These are phyloP conservation scores for Tetrapisispora iriomotensis DNA, from an alignment of 805 yeast species.

Conservation along the genomic window DNA sequence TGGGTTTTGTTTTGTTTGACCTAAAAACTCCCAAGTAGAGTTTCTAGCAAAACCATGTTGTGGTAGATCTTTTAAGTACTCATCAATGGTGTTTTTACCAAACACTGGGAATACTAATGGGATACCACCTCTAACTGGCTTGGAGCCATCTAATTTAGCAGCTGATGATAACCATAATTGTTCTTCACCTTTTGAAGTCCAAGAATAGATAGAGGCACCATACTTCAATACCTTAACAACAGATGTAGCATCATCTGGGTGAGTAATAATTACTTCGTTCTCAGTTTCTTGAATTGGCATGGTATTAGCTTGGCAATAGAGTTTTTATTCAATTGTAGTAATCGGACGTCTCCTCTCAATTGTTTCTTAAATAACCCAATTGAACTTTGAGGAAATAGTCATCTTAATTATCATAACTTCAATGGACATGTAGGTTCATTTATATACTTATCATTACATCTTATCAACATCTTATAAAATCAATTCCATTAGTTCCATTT, in stretches of 20 bases:
- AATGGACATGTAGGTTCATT: no score
- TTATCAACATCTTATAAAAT: no score
- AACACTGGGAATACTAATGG: slow-evolving; percentile 93
- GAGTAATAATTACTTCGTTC: slow-evolving; percentile 49
- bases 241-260: slow-evolving; percentile 42
- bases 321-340: background rate
- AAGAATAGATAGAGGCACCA: slow-evolving; percentile 84
- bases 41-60: slow-evolving; percentile 96
- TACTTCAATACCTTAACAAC: slow-evolving; percentile 61
- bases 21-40: slow-evolving; percentile 87
- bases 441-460: no score
- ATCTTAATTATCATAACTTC: background rate
- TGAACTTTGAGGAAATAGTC: background rate
- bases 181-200: slow-evolving; percentile 65
- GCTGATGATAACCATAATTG: slow-evolving; percentile 73
- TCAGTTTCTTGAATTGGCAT: slow-evolving; percentile 62
- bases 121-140: slow-evolving; percentile 95
- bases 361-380: no score
- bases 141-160: slow-evolving; percentile 82
- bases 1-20: slow-evolving; percentile 60
- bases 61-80: slow-evolving; percentile 58
- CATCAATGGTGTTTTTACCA: slow-evolving; percentile 58
- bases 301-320: background rate
- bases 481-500: no score
- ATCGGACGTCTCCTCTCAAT: background rate